Base-by-base conservation (phyloP, 2,329 filamentous ascomycete genomes). In the Cladophialophora immunda region DNA sequence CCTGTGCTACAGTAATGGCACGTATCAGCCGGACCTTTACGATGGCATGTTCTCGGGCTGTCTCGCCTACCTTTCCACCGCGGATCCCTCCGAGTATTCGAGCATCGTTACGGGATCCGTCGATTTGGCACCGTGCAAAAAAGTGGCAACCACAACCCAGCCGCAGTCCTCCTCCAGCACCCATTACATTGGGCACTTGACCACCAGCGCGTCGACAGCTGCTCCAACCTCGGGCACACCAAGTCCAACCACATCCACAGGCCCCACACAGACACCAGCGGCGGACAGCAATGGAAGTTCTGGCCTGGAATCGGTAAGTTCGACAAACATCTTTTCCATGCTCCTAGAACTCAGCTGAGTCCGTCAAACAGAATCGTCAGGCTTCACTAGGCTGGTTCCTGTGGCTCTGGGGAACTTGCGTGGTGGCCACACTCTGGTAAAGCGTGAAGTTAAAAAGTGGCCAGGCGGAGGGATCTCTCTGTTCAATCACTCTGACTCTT, bases 51-150 rank as follows among this genome's bases (percentile, higher is more conserved):
- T 32, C 53, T 32, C 27, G 13, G 32, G 32, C 53, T 56, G 53
- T 27, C 29, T 56, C 17, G 25, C 29, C 29, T 56, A 56, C n/a
- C 29, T 56, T 8, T 32, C 53, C 32, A 56, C 53, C 13, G 53
- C 53, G 4, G 13, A 6, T 6, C 53, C 53, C 4, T 7, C 17
- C 9, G 53, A 22, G 25, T 56, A 56, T 32, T 22, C 53, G 19
- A 56, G 32, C 17, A 34, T 56, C 53, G 29, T n/a, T 7, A 29
- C 53, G 9, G 32, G 29, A 22, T 56, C 53, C 34, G 25, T 30
- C 19, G 27, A 30, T 34, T 27, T 27, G 6, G 29, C 53, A 58
- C 53, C 54, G 25, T 85, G 13, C 45, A 50, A 50, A 11, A 50
- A 50, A 8, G 19, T 25, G 19, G 45, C 45, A 6, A 50, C 38